Conservation (phyloP, 345 rosid species). For the Melaleuca alternifolia region DNA sequence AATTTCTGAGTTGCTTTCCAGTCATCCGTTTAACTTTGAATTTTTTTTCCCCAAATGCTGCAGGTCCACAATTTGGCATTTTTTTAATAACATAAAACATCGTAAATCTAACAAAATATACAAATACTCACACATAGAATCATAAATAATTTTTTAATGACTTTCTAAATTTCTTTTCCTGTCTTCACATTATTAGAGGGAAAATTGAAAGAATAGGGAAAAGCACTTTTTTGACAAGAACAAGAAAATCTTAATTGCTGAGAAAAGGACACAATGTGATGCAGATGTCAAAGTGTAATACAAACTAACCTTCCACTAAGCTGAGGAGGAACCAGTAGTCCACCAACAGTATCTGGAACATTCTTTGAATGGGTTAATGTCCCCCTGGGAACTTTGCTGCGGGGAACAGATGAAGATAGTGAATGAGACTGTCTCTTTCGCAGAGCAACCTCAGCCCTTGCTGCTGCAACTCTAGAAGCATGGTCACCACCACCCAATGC, state of each 20-base stretch:
- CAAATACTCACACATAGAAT: background rate
- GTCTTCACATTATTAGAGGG: background rate
- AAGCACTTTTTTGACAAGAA: background rate
- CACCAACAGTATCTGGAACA: slow-evolving; percentile 51
- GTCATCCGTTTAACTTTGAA: background rate
- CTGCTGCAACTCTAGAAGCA: slow-evolving; percentile 68
- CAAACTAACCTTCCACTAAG: slow-evolving; percentile 62
- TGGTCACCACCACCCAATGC: slow-evolving; percentile 35
- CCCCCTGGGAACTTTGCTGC: slow-evolving; percentile 56
- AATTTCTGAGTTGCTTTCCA: background rate
- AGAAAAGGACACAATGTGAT: background rate
- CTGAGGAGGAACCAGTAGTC: slow-evolving; percentile 77
- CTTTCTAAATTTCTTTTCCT: background rate
- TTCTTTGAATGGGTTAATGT: slow-evolving; percentile 34
- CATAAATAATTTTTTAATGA: background rate
- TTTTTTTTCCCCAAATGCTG: background rate
- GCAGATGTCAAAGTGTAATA: background rate
- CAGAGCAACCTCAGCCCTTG: slow-evolving; percentile 49
- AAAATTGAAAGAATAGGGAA: background rate
- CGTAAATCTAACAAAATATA: background rate
- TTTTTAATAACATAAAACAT: background rate
- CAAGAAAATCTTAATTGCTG: background rate
- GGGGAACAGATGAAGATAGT: slow-evolving; percentile 27
- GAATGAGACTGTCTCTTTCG: slow-evolving; percentile 57
- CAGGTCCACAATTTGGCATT: background rate